Evolutionary conservation across 768 basidiomycete species (phyloP).

Genomic region (Rossbeevera mucosa): DNA sequence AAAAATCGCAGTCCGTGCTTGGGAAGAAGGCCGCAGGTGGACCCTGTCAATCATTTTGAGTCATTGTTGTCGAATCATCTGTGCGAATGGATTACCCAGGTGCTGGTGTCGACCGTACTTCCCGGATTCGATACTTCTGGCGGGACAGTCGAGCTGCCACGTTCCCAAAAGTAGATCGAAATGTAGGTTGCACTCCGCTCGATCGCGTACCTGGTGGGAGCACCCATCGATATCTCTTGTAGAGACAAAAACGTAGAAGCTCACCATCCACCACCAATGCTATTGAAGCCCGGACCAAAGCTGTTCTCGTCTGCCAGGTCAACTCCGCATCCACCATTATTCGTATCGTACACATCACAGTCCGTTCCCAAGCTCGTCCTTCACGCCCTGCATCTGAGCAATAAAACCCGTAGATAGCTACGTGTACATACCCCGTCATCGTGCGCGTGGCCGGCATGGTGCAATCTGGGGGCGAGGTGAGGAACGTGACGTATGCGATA

Average conservation of each 20-base stretch:
- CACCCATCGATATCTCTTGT: neutral
- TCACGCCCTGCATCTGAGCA: neutral
- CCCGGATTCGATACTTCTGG: slow-evolving; percentile 25
- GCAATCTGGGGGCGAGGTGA: slow-evolving; percentile 18
- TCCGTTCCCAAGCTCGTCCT: slow-evolving; percentile 16
- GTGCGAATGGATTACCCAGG: slow-evolving; percentile 14
- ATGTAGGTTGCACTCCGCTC: slow-evolving; percentile 29
- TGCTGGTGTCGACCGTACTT: slow-evolving; percentile 9
- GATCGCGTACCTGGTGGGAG: slow-evolving; percentile 30
- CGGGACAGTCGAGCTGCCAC: slow-evolving; percentile 30
- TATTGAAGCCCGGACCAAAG: slow-evolving; percentile 32
- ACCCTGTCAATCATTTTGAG: slow-evolving; percentile 38
- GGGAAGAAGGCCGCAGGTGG: slow-evolving; percentile 60
- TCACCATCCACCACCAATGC: slow-evolving; percentile 31
- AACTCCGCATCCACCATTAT: slow-evolving; percentile 31
- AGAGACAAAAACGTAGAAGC: neutral
- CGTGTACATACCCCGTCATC: slow-evolving; percentile 27
- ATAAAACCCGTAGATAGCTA: neutral
- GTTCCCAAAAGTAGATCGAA: slow-evolving; percentile 37
- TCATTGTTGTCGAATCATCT: neutral
- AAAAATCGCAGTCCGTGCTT: slow-evolving; percentile 53
- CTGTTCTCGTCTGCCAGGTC: slow-evolving; percentile 17
- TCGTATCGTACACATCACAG: slow-evolving; percentile 22
- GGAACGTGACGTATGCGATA: neutral
- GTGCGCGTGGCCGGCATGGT: slow-evolving; percentile 20